Evolutionary conservation across 2,329 filamentous ascomycete species (phyloP), one percentile per base, ranked within the genome.

Genomic region (Hysterium pulicare): DNA sequence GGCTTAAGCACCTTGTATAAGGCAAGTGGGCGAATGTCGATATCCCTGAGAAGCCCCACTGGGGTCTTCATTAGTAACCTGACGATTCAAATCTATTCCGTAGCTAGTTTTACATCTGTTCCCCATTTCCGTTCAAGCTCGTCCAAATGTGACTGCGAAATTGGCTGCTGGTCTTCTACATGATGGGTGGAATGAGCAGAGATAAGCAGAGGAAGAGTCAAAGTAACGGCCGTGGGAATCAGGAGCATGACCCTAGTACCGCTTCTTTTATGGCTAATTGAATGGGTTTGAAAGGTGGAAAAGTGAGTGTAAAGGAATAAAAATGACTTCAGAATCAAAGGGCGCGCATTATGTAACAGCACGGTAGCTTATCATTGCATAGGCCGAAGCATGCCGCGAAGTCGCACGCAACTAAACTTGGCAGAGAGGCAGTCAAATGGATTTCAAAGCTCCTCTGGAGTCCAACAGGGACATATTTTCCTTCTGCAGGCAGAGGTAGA

Each of bases 41-140:
- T 49, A 93, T 86, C 45, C 87, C 87, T 21, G 78, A 77, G 63
- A 88, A 93, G 1, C 74, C 75, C 80, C 80, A 79, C 76, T 79
- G 33, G 15, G 16, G 38, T 61, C 22, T n/a, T 62, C 4, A 58
- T 64, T 30, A 42, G 41, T 35, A 34, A 45, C 54, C 38, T 54
- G 33, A 36, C 6, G 24, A 30, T 23, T 3, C n/a, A 31, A 19
- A 15, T 15, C 8, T 4, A 35, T 15, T 2, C 23, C 16, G 17
- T 5, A n/a, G 9, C 32, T 17, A 39, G 19, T 46, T n/a, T 52
- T 46, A 70, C 67, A 53, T 70, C 67, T 41, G 55, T 67, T 11
- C 66, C 67, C 67, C 67, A 70, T 61, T 69, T 70, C 42, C 53
- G 53, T 39, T 68, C 53, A 5, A 67, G 41, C 38, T 62, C 58